Conservation (phyloP, 139 green algal genomes). For the Ettlia oleoabundans region DNA sequence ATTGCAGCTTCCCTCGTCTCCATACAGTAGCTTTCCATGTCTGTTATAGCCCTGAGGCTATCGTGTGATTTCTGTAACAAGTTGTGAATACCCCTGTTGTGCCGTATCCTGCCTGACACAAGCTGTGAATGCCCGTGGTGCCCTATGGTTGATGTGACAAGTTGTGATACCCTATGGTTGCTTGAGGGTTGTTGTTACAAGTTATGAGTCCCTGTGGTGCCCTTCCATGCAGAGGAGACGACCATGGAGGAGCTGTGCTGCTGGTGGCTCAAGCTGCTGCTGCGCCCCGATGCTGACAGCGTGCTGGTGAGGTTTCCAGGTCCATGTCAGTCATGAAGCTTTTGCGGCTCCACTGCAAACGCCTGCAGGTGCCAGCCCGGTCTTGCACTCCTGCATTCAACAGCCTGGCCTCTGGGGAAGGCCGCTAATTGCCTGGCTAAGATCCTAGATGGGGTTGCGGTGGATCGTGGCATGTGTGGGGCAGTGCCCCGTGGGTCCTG, state of each 20-base stretch:
- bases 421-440: no score
- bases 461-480: no score
- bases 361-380: not conserved
- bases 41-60: not conserved
- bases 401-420: no score
- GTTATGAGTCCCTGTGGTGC: no score
- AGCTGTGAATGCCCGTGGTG: no score
- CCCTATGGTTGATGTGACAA: no score
- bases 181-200: no score
- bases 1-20: no score
- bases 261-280: constrained; percentile 32
- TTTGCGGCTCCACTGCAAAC: not conserved
- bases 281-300: constrained; percentile 2
- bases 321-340: not conserved
- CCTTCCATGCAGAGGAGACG: constrained; percentile 17
- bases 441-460: no score
- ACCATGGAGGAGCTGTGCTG: constrained; percentile 8
- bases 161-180: no score
- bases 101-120: not conserved
- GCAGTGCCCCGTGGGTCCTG: no score
- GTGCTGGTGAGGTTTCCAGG: constrained; percentile 3
- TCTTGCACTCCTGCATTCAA: not conserved
- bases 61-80: not conserved
- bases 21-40: not conserved
- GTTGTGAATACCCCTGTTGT: not conserved